Conservation (phyloP, 176 grass and related monocot genomes). For the Guadua angustifolia region DNA sequence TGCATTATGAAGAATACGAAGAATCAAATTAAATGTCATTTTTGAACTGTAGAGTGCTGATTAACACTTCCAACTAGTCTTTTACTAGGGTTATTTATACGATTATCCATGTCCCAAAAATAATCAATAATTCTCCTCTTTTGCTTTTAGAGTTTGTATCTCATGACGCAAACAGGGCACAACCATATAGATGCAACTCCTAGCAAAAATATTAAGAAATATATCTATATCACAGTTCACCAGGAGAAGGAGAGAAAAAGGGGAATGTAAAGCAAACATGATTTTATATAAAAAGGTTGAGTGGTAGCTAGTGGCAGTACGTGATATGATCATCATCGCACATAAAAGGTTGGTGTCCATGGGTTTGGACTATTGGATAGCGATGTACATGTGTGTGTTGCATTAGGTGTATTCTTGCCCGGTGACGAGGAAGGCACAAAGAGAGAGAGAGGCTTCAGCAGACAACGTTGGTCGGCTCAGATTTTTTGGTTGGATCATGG, state of each 20-base stretch:
- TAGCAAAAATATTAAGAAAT: background rate
- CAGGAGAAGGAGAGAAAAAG: background rate
- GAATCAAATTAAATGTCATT: too few relatives aligned
- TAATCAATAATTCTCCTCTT: background rate
- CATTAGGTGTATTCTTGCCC: too few relatives aligned
- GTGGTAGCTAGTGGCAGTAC: background rate
- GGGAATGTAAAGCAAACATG: background rate
- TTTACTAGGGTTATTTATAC: background rate
- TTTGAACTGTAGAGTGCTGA: too few relatives aligned
- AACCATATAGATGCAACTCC: background rate
- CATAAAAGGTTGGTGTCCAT: background rate
- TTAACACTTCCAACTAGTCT: background rate
- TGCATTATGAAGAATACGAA: too few relatives aligned
- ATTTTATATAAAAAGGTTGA: background rate
- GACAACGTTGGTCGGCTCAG: slow-evolving; percentile 33
- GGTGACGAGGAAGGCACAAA: background rate
- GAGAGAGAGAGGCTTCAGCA: too few relatives aligned
- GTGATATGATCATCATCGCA: slow-evolving; percentile 8
- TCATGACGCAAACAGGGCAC: background rate
- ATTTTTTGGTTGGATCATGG: background rate
- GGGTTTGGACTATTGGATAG: background rate
- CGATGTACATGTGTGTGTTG: background rate
- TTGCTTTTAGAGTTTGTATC: background rate
- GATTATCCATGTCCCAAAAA: background rate
- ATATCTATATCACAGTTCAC: too few relatives aligned